Base-by-base conservation (phyloP, 164 flowering plant genomes). In the Aristolochia californica region DNA sequence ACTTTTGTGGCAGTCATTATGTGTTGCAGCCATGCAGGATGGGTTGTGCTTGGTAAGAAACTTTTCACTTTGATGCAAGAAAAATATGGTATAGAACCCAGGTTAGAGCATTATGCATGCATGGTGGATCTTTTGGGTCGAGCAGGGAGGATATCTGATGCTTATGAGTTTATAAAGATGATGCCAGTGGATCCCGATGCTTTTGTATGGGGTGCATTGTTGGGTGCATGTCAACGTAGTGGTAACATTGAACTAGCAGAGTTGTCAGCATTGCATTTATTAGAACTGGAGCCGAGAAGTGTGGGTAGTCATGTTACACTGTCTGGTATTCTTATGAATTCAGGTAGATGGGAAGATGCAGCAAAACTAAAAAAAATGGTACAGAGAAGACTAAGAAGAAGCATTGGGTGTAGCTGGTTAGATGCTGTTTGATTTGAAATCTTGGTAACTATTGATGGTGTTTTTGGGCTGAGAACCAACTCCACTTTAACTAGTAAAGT, bases 181-280 rank as follows among this genome's bases (percentile, higher is more conserved):
- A 88, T 91, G 97, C 82, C 89, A 0, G 24, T 83, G 0, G 71
- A 80, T 52, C 91, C 95, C 5, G 89, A 93, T 67, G 63, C 70
- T 30, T 85, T 79, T 70, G 95, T 87, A 10, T 93, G 97, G 98
- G 95, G 95, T 44, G 91, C 97, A 40, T 64, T 88, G 34, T 65
- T 88, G 44, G 95, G 94, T 21, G 91, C 91, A 4, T 88, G 97
- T 66, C 77, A 75, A 69, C 80, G 51, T 34, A 83, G 84, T 71
- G 85, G 86, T 23, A 71, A 84, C 58, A 66, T 86, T n/a, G 85
- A 82, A 24, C 78, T 91, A 13, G 96, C 85, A 22, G 81, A 81
- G 67, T 53, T 76, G 11, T 91, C 91, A 11, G 84, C 87, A 8
- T 68, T 70, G 66, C 77, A 77, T 52, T 62, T 88, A 60, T 56